Evolutionary conservation across 768 basidiomycete species (phyloP), one percentile per base, ranked within the genome.

Genomic region (Podaxis mareebaensis): DNA sequence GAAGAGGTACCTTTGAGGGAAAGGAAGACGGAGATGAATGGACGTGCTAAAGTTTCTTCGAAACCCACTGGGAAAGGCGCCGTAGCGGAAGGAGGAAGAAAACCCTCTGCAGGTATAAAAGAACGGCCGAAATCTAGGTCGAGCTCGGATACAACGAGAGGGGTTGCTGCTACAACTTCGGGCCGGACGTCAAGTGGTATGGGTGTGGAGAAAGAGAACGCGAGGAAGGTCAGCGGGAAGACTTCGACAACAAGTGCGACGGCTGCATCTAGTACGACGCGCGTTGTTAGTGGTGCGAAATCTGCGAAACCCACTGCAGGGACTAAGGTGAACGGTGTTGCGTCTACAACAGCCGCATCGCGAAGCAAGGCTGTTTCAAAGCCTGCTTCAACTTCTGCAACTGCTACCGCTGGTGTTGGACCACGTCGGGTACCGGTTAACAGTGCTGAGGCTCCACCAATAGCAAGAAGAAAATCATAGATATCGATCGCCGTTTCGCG

Each of bases 371-470:
- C n/a, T 39, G 33, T 20, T 22, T 38, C 46, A 15, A 71, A 71
- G 68, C 63, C 71, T 51, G 58, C 56, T 52, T 20, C 7, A 7
- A 8, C 6, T 46, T 22, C 44, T 8, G 20, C 20, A 3, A 38
- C 75, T n/a, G 74, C 77, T 67, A 72, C 68, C 17, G 61, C 60
- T 22, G 78, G 73, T 64, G 79, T 79, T 30, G 89, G 88, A 5
- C 83, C 90, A 4, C 77, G 89, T 67, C 78, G 89, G 61, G 89
- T 92, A 26, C 86, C 81, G 4, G 75, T 90, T n/a, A 83, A 85
- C 65, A 90, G 88, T 66, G 80, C 81, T 1, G 87, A 89, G 60
- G 89, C 88, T 4, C 85, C 85, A 4, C 73, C 79, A 5, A 73
- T 77, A 44, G 30, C 51, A 2, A 51, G 53, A 15, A 61, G 39